Conservation (phyloP, 345 rosid species). For the Eucalyptus curtisii region DNA sequence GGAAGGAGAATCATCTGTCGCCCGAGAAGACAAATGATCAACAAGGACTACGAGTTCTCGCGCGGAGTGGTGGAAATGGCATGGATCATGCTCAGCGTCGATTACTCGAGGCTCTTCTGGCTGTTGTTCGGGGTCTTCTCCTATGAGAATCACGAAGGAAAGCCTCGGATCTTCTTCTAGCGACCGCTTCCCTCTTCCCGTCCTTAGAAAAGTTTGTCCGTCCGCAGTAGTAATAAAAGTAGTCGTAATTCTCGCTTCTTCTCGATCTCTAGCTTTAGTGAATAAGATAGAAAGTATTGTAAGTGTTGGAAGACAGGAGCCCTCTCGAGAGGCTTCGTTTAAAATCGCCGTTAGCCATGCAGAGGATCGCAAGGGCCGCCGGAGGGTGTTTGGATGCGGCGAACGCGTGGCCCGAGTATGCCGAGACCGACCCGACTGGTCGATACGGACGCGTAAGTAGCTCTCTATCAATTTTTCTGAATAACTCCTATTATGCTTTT, state of each 20-base stretch:
- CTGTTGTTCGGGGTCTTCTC: conserved; percentile 63
- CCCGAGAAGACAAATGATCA: conserved; percentile 38
- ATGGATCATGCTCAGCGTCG: conserved; percentile 59
- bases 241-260: not conserved
- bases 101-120: conserved; percentile 73
- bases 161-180: conserved; percentile 73
- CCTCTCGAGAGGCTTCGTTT: not conserved
- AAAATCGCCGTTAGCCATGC: conserved; percentile 19
- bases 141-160: conserved; percentile 84
- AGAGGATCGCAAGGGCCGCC: conserved; percentile 8
- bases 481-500: not conserved
- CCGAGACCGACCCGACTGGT: conserved; percentile 78
- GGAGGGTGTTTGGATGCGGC: conserved; percentile 16
- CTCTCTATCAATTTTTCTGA: not conserved
- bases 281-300: not conserved
- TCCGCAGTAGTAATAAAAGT: not conserved
- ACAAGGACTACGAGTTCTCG: conserved; percentile 32
- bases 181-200: not conserved
- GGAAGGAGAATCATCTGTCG: not conserved
- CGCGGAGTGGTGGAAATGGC: conserved; percentile 42
- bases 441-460: conserved; percentile 88
- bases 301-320: not conserved
- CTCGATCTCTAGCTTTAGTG: not conserved
- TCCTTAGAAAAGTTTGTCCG: not conserved
- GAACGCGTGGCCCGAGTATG: conserved; percentile 24